These are phyloP conservation scores for Akanthomyces lecanii DNA, from an alignment of 2,329 filamentous ascomycete species.

Conservation along the genomic window DNA sequence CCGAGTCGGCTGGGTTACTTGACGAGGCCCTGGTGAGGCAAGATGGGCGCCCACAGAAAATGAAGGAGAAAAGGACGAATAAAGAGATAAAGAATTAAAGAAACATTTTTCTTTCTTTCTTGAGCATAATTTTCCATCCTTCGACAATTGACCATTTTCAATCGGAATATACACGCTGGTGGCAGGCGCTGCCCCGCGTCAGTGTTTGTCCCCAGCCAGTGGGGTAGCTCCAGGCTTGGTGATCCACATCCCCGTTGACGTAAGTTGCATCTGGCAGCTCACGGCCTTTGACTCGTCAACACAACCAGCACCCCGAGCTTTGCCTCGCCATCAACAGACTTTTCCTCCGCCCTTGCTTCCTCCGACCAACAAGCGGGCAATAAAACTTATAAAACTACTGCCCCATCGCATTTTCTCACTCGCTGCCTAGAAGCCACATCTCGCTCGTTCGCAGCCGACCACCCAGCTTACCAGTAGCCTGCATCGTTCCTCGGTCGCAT, in stretches of 20 bases:
- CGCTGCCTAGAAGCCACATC: background rate
- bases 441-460: background rate
- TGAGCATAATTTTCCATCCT: too few relatives aligned
- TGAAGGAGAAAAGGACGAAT: too few relatives aligned
- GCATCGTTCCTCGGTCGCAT: background rate
- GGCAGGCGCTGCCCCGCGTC: too few relatives aligned
- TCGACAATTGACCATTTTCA: too few relatives aligned
- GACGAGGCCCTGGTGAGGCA: too few relatives aligned
- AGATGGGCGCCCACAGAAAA: too few relatives aligned
- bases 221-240: background rate
- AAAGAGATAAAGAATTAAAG: too few relatives aligned
- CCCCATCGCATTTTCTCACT: background rate
- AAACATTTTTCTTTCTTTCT: too few relatives aligned
- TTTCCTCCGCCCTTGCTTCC: background rate
- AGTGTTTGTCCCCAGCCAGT: too few relatives aligned
- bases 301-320: background rate
- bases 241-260: slow-evolving; percentile 13
- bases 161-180: too few relatives aligned
- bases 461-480: background rate
- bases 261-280: slow-evolving; percentile 9
- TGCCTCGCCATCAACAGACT: slow-evolving; percentile 1
- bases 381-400: background rate
- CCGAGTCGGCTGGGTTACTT: too few relatives aligned
- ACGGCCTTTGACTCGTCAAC: slow-evolving; percentile 7
- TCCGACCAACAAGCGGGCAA: background rate